These are phyloP conservation scores for Striga hermonthica DNA, from an alignment of 305 asterid species.

Conservation along the genomic window DNA sequence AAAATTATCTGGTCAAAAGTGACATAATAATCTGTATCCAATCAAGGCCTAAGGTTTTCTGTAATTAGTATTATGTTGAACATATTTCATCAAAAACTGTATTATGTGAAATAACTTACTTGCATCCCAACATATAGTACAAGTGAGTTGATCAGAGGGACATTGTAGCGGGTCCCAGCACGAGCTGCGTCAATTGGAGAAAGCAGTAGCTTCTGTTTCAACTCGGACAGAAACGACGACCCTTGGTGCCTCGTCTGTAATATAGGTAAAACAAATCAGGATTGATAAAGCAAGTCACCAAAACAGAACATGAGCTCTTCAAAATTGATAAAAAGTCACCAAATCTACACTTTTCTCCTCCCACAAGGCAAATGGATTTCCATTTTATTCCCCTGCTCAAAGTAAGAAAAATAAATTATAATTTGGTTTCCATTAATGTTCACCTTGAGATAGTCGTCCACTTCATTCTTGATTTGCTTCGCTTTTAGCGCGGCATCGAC, in stretches of 20 bases:
- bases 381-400: not conserved
- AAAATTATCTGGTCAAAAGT: no score
- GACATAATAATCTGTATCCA: no score
- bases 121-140: constrained; percentile 95
- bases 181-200: constrained; percentile 70
- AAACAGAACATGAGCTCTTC: not conserved
- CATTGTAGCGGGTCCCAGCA: constrained; percentile 93
- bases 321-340: no score
- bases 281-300: not conserved
- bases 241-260: constrained; percentile 82
- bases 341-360: not conserved
- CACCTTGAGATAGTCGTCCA: constrained; percentile 97
- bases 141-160: constrained; percentile 90
- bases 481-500: constrained; percentile 91
- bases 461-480: constrained; percentile 82
- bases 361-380: not conserved
- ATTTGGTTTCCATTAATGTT: not conserved
- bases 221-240: constrained; percentile 69
- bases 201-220: constrained; percentile 88
- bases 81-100: constrained; percentile 1
- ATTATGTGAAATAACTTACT: constrained; percentile 40
- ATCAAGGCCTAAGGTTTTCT: no score
- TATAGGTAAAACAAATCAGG: constrained; percentile 24
- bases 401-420: not conserved
- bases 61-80: not conserved